Conservation (phyloP, 768 basidiomycete genomes). For the Baorangia bicolor region DNA sequence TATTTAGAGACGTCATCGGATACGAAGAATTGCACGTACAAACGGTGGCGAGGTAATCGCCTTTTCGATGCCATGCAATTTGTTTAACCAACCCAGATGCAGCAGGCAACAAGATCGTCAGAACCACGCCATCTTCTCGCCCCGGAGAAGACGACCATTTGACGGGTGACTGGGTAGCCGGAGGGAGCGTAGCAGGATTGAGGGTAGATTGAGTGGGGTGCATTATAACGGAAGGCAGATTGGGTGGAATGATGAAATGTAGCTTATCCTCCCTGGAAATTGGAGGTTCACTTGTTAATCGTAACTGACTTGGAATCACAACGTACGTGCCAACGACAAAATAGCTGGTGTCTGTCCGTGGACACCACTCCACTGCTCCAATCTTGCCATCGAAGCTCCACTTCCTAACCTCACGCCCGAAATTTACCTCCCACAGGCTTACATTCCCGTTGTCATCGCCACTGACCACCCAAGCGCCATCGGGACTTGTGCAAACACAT, state of each 20-base stretch:
- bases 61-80: conserved; percentile 88
- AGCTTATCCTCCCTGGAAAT: conserved; percentile 73
- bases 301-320: conserved; percentile 2
- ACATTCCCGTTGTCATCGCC: conserved; percentile 89
- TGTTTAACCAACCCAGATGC: conserved; percentile 75
- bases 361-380: conserved; percentile 91
- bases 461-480: conserved; percentile 88
- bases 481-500: conserved; percentile 77
- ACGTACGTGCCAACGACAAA: conserved; percentile 81
- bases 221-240: conserved; percentile 58
- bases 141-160: conserved; percentile 62
- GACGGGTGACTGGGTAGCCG: conserved; percentile 57
- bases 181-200: conserved; percentile 63
- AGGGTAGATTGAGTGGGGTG: conserved; percentile 60
- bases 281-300: conserved; percentile 5
- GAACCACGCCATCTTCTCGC: conserved; percentile 52
- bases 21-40: conserved; percentile 56
- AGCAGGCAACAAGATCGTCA: conserved; percentile 61
- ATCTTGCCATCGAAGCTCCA: conserved; percentile 84
- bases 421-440: conserved; percentile 87
- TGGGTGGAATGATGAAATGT: conserved; percentile 78
- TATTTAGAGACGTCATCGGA: conserved; percentile 8
- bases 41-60: conserved; percentile 94
- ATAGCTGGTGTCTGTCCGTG: conserved; percentile 75
- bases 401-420: conserved; percentile 83